Conservation (phyloP, 2,329 filamentous ascomycete genomes). For the Talaromyces albobiverticillius region DNA sequence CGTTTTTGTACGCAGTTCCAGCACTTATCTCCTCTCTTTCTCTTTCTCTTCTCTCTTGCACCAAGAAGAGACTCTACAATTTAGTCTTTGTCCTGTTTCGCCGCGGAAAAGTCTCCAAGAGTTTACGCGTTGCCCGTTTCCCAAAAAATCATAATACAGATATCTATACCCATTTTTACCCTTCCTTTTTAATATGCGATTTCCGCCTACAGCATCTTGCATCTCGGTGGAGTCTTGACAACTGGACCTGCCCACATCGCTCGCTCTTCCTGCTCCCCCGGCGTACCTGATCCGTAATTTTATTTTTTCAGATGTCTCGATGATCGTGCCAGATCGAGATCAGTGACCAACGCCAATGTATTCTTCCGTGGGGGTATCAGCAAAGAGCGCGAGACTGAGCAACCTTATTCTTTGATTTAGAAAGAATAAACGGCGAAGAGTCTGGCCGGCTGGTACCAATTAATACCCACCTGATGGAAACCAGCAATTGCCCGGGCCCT, state of each 20-base stretch:
- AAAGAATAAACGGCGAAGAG: no score
- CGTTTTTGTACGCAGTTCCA: no score
- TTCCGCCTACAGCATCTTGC: slow-evolving; percentile 18
- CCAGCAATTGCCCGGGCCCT: no score
- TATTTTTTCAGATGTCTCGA: slow-evolving; percentile 12
- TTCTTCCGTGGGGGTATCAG: no score
- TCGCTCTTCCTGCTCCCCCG: slow-evolving; percentile 16
- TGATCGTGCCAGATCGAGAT: slow-evolving; percentile 4
- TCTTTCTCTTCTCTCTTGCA: background rate
- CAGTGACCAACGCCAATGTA: no score
- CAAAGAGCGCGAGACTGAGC: no score
- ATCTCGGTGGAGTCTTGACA: slow-evolving; percentile 24
- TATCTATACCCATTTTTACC: background rate
- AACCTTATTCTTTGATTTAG: no score
- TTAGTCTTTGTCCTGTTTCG: no score
- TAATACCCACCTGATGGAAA: no score
- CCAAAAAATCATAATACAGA: background rate
- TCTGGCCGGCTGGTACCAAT: no score
- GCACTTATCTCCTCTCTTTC: background rate
- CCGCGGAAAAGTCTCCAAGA: no score
- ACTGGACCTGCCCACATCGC: slow-evolving; percentile 22
- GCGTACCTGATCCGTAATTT: slow-evolving; percentile 11
- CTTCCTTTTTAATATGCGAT: background rate
- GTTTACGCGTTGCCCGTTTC: no score
- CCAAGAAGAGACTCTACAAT: background rate